Percentiles rank a stretch among this genome's conserved stretches.
Evolutionary conservation across 192 early-diverging fungal species (phyloP).

Genomic region (Linnemannia exigua): DNA sequence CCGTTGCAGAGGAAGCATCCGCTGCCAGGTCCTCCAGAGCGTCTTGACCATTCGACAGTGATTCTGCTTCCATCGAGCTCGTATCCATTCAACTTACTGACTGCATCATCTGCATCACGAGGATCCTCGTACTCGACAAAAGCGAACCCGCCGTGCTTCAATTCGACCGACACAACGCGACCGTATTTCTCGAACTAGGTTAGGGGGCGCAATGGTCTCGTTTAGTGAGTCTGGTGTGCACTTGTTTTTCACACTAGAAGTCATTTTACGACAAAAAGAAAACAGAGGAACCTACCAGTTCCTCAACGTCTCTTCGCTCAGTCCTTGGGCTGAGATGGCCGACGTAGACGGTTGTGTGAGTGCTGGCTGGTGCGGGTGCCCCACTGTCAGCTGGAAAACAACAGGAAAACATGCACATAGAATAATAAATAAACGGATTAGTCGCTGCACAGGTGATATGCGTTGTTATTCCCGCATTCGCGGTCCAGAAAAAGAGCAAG

Average conservation of each 20-base stretch:
- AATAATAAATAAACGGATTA: not conserved
- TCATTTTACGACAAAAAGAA: not conserved
- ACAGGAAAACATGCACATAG: not conserved
- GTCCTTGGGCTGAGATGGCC: conserved; percentile 64
- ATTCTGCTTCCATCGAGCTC: conserved; percentile 65
- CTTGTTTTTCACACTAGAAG: not conserved
- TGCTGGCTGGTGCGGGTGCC: conserved; percentile 21
- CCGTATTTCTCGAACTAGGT: conserved; percentile 67
- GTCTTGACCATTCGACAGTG: conserved; percentile 64
- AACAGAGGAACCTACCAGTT: conserved; percentile 48
- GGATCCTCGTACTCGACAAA: conserved; percentile 71
- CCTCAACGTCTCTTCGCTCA: conserved; percentile 66
- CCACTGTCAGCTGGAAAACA: not conserved
- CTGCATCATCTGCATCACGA: conserved; percentile 67
- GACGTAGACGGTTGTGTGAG: conserved; percentile 61
- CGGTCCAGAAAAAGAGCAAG: not conserved
- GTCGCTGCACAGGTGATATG: not conserved
- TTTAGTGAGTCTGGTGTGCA: not conserved
- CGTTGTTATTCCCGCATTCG: not conserved
- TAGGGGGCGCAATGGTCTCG: no score
- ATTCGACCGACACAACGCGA: conserved; percentile 62
- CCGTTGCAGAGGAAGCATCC: conserved; percentile 68
- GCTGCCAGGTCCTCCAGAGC: conserved; percentile 65
- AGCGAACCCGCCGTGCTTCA: conserved; percentile 67
- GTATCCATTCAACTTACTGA: conserved; percentile 65